phyloP scores from a whole-genome alignment of 768 basidiomycete genomes.

The Suillus ampliporus region DNA sequence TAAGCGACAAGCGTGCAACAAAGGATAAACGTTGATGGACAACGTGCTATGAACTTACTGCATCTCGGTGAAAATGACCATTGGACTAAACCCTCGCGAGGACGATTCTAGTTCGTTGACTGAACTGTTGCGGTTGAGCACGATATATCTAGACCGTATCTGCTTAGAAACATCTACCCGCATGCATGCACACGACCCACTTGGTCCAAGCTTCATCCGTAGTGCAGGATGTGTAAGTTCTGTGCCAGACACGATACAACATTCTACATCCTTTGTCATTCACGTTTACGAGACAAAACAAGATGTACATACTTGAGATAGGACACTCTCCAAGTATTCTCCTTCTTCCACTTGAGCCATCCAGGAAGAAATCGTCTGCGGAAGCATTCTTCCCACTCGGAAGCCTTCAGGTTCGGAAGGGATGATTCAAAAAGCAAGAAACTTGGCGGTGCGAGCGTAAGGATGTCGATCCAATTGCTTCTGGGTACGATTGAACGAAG shows the following conservation, averaged over 20 bases:
- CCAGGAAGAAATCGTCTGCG: slow-evolving; percentile 73
- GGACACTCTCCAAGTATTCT: slow-evolving; percentile 64
- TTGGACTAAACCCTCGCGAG: slow-evolving; percentile 71
- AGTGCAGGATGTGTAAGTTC: slow-evolving; percentile 71
- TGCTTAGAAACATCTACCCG: neutral
- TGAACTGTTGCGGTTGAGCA: slow-evolving; percentile 76
- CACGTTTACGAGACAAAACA: slow-evolving; percentile 13
- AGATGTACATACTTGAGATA: slow-evolving; percentile 63
- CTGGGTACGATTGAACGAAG: slow-evolving; percentile 69
- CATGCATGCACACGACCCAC: slow-evolving; percentile 43
- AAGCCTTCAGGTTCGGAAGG: slow-evolving; percentile 65
- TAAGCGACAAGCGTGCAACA: neutral
- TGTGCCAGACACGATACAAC: slow-evolving; percentile 71
- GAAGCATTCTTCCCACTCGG: slow-evolving; percentile 81
- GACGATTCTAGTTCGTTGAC: slow-evolving; percentile 73
- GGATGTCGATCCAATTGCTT: slow-evolving; percentile 81
- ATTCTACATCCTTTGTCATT: slow-evolving; percentile 45
- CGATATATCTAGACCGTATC: slow-evolving; percentile 59
- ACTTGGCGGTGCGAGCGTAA: slow-evolving; percentile 62
- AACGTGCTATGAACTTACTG: slow-evolving; percentile 53
- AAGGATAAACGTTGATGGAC: slow-evolving; percentile 12
- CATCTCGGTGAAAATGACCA: slow-evolving; percentile 72
- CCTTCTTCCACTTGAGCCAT: slow-evolving; percentile 75
- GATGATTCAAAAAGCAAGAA: slow-evolving; percentile 74
- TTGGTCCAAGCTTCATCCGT: slow-evolving; percentile 85